Percentiles rank a stretch among this genome's conserved stretches.
phyloP scores from a whole-genome alignment of 2,329 filamentous ascomycete genomes.

The Exophiala mesophila region DNA sequence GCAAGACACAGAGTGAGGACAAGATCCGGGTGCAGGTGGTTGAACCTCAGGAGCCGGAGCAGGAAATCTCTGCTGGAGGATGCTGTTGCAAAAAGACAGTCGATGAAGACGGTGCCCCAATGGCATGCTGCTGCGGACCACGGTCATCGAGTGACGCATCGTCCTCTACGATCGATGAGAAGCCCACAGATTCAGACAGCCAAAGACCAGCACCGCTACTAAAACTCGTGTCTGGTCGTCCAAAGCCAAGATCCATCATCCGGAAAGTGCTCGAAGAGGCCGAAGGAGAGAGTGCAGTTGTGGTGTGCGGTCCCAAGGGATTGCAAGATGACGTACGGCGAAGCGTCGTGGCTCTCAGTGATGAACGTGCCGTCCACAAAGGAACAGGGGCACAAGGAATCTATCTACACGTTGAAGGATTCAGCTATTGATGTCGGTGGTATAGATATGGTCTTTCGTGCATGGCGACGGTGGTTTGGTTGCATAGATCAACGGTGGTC shows the following conservation, averaged over 20 bases:
- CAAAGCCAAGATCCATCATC: slow-evolving; percentile 49
- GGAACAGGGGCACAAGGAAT: slow-evolving; percentile 63
- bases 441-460: slow-evolving; percentile 1
- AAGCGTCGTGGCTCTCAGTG: slow-evolving; percentile 53
- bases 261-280: slow-evolving; percentile 54
- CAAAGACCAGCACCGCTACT: slow-evolving; percentile 28
- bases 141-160: slow-evolving; percentile 11
- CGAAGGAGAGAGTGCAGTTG: slow-evolving; percentile 57
- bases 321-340: slow-evolving; percentile 53
- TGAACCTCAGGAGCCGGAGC: slow-evolving; percentile 12
- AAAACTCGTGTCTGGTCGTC: slow-evolving; percentile 47
- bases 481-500: too few species aligned
- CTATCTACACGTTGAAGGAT: slow-evolving; percentile 56
- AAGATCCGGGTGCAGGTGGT: slow-evolving; percentile 7
- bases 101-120: slow-evolving; percentile 35
- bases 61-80: slow-evolving; percentile 29
- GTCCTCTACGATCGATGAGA: slow-evolving; percentile 10
- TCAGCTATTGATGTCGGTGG: slow-evolving; percentile 48
- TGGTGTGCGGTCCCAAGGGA: slow-evolving; percentile 56
- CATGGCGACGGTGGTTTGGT: slow-evolving; percentile 13
- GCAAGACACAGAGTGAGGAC: slow-evolving; percentile 7
- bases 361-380: slow-evolving; percentile 63
- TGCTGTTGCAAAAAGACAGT: slow-evolving; percentile 50
- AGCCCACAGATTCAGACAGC: not conserved
- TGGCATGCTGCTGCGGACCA: slow-evolving; percentile 10